These are phyloP conservation scores for Candida schatavii DNA, from an alignment of 805 yeast genomes.

Conservation along the genomic window DNA sequence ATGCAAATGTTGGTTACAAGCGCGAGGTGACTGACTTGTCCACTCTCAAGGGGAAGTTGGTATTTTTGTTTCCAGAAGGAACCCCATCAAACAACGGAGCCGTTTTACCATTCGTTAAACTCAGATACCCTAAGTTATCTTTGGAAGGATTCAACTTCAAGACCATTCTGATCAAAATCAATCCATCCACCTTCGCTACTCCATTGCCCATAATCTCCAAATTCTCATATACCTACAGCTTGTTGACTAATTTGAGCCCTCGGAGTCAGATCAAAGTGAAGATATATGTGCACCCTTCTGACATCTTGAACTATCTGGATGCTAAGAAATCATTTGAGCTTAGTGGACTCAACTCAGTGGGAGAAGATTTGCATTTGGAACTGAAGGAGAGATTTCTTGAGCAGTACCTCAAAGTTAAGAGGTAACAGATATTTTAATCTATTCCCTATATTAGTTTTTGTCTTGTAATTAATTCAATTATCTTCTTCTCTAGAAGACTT, in stretches of 20 bases:
- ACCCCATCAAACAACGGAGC: slow-evolving; percentile 84
- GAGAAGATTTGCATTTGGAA: slow-evolving; percentile 22
- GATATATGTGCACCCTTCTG: slow-evolving; percentile 19
- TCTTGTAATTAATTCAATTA: no score
- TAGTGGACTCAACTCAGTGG: slow-evolving; percentile 30
- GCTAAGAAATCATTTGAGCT: slow-evolving; percentile 28
- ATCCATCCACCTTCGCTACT: slow-evolving; percentile 35
- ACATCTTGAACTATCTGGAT: slow-evolving; percentile 13
- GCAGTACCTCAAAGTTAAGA: slow-evolving; percentile 14
- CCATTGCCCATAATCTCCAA: slow-evolving; percentile 30
- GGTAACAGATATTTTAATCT: no score
- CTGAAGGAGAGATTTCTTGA: slow-evolving; percentile 29
- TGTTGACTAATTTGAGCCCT: slow-evolving; percentile 20
- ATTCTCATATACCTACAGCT: slow-evolving; percentile 16
- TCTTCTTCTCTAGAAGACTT: no score
- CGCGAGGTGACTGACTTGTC: slow-evolving; percentile 17
- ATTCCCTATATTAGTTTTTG: no score
- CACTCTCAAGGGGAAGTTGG: slow-evolving; percentile 37
- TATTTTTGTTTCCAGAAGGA: slow-evolving; percentile 72
- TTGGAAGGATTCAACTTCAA: slow-evolving; percentile 21
- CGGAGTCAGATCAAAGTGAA: slow-evolving; percentile 23
- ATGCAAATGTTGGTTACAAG: neutral
- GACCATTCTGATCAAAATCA: slow-evolving; percentile 35
- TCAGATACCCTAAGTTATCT: slow-evolving; percentile 10
- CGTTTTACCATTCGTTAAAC: slow-evolving; percentile 52